A percentile compares a stretch with the other conserved stretches of the same genome.
Evolutionary conservation across 2,329 filamentous ascomycete species (phyloP).

Genomic region (Rosellinia necatrix): DNA sequence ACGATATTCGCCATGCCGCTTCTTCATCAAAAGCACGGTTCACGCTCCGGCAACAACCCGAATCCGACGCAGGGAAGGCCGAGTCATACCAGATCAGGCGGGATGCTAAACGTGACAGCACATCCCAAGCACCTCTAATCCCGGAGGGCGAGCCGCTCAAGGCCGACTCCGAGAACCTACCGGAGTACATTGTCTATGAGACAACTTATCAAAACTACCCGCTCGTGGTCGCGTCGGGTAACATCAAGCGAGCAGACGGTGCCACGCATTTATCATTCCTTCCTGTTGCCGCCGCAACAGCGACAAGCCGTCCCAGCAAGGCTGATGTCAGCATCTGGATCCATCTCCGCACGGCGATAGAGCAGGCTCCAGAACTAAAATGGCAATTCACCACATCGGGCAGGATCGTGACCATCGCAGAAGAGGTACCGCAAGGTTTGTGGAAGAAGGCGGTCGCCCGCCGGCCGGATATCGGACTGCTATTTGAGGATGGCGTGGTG

Average conservation of each 20-base stretch:
- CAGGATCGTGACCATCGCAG: conserved; percentile 41
- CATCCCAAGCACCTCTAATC: conserved; percentile 33
- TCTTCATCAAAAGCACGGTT: conserved; percentile 46
- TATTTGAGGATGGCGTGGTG: conserved; percentile 50
- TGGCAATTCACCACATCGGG: conserved; percentile 47
- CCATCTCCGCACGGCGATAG: conserved; percentile 43
- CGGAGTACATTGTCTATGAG: conserved; percentile 50
- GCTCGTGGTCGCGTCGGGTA: conserved; percentile 46
- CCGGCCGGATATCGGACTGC: conserved; percentile 47
- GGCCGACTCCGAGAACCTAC: conserved; percentile 42
- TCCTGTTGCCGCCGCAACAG: conserved; percentile 40
- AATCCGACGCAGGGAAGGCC: conserved; percentile 32
- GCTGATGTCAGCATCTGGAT: conserved; percentile 51
- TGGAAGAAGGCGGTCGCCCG: conserved; percentile 51
- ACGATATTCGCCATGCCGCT: conserved; percentile 44
- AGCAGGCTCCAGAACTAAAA: conserved; percentile 39
- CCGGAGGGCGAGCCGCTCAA: conserved; percentile 41
- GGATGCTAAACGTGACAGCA: conserved; percentile 37
- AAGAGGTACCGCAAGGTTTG: conserved; percentile 42
- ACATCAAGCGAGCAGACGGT: conserved; percentile 48
- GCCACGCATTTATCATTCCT: conserved; percentile 41
- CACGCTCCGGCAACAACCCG: conserved; percentile 38
- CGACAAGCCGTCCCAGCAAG: conserved; percentile 38
- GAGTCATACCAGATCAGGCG: conserved; percentile 45
- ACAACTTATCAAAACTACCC: conserved; percentile 52